phyloP scores from a whole-genome alignment of 371 early-diverging fungal genomes.

The Basidiobolus meristosporus region DNA sequence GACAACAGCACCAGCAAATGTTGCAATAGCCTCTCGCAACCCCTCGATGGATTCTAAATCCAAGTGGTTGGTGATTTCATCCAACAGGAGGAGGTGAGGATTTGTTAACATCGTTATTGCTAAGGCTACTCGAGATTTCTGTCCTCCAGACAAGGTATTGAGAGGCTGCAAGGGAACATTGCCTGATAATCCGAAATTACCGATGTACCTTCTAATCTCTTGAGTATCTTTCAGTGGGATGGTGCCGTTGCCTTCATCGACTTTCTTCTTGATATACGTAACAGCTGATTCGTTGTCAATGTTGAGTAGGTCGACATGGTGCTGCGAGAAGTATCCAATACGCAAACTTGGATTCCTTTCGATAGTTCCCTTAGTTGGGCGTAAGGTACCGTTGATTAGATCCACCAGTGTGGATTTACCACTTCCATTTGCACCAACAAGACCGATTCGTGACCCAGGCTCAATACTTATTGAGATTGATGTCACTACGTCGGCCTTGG shows the following conservation, averaged over 20 bases:
- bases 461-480: slow-evolving; percentile 40
- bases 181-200: slow-evolving; percentile 43
- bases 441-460: slow-evolving; percentile 29
- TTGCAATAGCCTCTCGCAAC: slow-evolving; percentile 30
- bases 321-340: slow-evolving; percentile 65
- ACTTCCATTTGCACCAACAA: slow-evolving; percentile 61
- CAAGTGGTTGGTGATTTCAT: slow-evolving; percentile 72
- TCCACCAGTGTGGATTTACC: slow-evolving; percentile 75
- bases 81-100: slow-evolving; percentile 62
- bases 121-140: slow-evolving; percentile 50
- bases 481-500: slow-evolving; percentile 14
- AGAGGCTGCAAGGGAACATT: slow-evolving; percentile 23
- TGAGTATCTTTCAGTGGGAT: slow-evolving; percentile 28
- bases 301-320: slow-evolving; percentile 41
- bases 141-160: slow-evolving; percentile 44
- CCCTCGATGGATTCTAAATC: slow-evolving; percentile 57
- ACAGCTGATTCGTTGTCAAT: slow-evolving; percentile 21
- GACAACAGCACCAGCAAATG: slow-evolving; percentile 36
- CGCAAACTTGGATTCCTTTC: slow-evolving; percentile 30
- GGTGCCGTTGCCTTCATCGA: no score
- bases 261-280: slow-evolving; percentile 18
- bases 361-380: slow-evolving; percentile 31
- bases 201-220: slow-evolving; percentile 38
- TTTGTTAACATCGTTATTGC: slow-evolving; percentile 33
- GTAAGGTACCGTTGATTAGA: slow-evolving; percentile 32